Conservation (phyloP, 202 grass and related monocot genomes). For the Elaeis oleifera region DNA sequence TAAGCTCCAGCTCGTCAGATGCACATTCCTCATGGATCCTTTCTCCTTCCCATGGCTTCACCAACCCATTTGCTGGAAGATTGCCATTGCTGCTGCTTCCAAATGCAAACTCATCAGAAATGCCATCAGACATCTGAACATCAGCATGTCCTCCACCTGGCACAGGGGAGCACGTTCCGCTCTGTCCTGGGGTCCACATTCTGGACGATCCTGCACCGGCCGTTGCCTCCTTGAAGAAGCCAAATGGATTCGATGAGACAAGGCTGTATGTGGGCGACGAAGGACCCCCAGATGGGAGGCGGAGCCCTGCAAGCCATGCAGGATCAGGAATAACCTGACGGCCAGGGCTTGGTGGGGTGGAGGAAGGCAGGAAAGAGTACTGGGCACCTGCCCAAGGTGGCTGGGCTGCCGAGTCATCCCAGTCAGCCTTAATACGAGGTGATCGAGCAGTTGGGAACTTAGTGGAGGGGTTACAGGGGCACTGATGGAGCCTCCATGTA, state of each 20-base stretch:
- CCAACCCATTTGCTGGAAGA: slow-evolving; percentile 28
- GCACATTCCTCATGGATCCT: slow-evolving; percentile 83
- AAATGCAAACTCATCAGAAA: slow-evolving; percentile 77
- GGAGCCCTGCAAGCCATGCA: slow-evolving; percentile 51
- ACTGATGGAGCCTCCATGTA: slow-evolving; percentile 72
- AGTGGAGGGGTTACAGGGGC: slow-evolving; percentile 84
- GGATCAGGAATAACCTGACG: slow-evolving; percentile 47
- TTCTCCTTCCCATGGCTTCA: slow-evolving; percentile 94
- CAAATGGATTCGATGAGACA: slow-evolving; percentile 78
- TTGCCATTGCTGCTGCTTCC: slow-evolving; percentile 54
- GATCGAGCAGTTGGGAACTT: slow-evolving; percentile 60
- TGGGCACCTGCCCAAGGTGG: slow-evolving; percentile 44
- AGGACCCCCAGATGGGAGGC: slow-evolving; percentile 59
- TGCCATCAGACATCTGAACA: slow-evolving; percentile 50
- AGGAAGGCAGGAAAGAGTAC: slow-evolving; percentile 23
- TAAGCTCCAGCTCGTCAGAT: slow-evolving; percentile 89
- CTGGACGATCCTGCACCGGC: slow-evolving; percentile 46
- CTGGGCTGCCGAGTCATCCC: slow-evolving; percentile 8
- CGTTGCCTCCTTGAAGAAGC: slow-evolving; percentile 34
- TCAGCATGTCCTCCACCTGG: slow-evolving; percentile 41
- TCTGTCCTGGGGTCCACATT: slow-evolving; percentile 78
- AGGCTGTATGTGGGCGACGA: slow-evolving; percentile 81
- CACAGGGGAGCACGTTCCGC: slow-evolving; percentile 76
- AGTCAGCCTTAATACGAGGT: slow-evolving; percentile 20
- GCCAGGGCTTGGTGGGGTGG: slow-evolving; percentile 23